phyloP scores from a whole-genome alignment of 192 early-diverging fungal species.

The Entomortierella beljakovae region DNA sequence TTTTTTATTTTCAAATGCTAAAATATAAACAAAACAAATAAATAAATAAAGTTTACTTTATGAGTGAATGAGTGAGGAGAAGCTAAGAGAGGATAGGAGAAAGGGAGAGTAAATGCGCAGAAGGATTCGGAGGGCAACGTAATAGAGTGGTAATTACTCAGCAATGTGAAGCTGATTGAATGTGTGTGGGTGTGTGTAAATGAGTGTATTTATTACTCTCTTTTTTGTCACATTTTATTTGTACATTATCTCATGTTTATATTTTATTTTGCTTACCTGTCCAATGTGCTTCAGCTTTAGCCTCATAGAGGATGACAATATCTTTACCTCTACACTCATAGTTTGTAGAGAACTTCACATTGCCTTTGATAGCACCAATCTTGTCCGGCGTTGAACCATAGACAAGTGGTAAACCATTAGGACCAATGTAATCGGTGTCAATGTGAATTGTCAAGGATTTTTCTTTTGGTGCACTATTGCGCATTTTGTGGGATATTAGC shows the following conservation, averaged over 20 bases:
- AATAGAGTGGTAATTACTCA: no score
- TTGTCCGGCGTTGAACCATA: conserved; percentile 49
- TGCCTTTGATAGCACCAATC: conserved; percentile 31
- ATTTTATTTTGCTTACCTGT: conserved; percentile 10
- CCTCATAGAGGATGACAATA: conserved; percentile 48
- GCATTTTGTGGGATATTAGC: no score
- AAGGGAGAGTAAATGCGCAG: background rate
- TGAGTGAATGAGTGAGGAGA: background rate
- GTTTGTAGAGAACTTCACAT: conserved; percentile 28
- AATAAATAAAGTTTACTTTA: background rate
- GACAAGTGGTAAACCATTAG: conserved; percentile 32
- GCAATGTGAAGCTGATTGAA: no score
- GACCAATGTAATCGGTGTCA: conserved; percentile 33
- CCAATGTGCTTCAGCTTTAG: conserved; percentile 43
- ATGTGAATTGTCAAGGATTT: conserved; percentile 42
- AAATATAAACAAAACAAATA: background rate
- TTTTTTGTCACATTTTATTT: background rate
- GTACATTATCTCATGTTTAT: background rate
- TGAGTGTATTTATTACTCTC: background rate
- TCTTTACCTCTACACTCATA: conserved; percentile 43
- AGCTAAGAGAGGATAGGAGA: background rate
- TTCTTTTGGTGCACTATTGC: conserved; percentile 11
- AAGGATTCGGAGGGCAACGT: no score
- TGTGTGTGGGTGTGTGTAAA: no score
- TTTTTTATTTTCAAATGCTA: conserved; percentile 53